Evolutionary conservation across 2,329 filamentous ascomycete genomes (phyloP).

Genomic region (Davidsoniella eucalypti): DNA sequence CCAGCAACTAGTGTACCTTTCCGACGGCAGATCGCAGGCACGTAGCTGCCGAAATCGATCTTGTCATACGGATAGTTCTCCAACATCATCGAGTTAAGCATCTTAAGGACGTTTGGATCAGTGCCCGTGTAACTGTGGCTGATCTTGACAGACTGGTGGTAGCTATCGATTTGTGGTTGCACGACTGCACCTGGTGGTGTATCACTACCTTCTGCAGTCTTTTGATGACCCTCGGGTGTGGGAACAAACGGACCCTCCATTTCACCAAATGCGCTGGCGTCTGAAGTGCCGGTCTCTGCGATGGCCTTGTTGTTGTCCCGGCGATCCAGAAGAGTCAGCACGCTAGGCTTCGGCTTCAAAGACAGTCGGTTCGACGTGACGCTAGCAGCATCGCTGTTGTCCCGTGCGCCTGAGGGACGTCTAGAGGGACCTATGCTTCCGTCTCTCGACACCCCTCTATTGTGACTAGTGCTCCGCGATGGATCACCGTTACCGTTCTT

Average conservation of each 20-base stretch:
- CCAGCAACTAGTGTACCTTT: conserved; percentile 20
- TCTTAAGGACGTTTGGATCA: conserved; percentile 48
- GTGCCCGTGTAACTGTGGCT: conserved; percentile 78
- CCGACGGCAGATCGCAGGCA: conserved; percentile 31
- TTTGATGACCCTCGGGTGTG: neutral
- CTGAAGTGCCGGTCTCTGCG: conserved; percentile 42
- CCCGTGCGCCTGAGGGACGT: neutral
- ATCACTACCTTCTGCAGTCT: neutral
- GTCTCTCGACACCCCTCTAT: conserved; percentile 7
- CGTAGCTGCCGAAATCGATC: conserved; percentile 50
- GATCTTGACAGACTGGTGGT: conserved; percentile 6
- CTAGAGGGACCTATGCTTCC: neutral
- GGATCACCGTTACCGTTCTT: conserved; percentile 26
- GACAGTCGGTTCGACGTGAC: conserved; percentile 10
- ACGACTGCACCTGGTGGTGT: neutral
- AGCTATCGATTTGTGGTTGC: neutral
- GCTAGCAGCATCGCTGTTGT: conserved; percentile 11
- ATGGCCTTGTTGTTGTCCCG: conserved; percentile 41
- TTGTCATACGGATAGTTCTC: conserved; percentile 52
- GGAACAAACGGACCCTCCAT: conserved; percentile 37
- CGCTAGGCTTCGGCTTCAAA: conserved; percentile 35
- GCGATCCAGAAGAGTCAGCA: conserved; percentile 40
- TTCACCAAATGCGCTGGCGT: conserved; percentile 42
- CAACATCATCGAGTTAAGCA: conserved; percentile 72
- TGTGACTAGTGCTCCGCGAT: conserved; percentile 7